Conservation (phyloP, 2,329 filamentous ascomycete species). For the Zasmidium cellare region DNA sequence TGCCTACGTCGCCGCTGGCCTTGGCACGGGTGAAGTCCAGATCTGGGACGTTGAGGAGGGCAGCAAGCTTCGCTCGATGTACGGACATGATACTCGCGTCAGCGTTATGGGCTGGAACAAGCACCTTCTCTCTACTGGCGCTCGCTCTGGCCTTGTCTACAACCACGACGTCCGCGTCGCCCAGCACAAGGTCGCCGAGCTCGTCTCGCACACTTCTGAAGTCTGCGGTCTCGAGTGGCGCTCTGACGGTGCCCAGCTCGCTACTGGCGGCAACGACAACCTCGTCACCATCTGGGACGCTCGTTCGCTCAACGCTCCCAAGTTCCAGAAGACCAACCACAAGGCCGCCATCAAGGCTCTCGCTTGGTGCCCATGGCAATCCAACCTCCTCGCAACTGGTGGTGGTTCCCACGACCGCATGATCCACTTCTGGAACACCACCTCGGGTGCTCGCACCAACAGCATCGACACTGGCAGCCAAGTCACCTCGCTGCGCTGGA, state of each 20-base stretch:
- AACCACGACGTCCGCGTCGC: conserved; percentile 98
- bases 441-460: conserved; percentile 95
- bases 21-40: conserved; percentile 94
- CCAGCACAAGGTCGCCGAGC: conserved; percentile 96
- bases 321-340: conserved; percentile 99
- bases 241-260: conserved; percentile 91
- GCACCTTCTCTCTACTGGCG: conserved; percentile 92
- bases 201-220: conserved; percentile 94
- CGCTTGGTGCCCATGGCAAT: conserved; percentile 98
- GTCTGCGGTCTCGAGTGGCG: conserved; percentile 98
- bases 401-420: conserved; percentile 95
- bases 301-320: conserved; percentile 85
- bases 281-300: conserved; percentile 99
- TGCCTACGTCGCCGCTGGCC: conserved; percentile 91
- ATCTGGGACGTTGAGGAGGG: conserved; percentile 98
- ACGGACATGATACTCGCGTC: conserved; percentile 93
- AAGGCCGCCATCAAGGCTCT: conserved; percentile 98
- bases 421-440: conserved; percentile 99
- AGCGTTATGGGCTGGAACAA: conserved; percentile 99
- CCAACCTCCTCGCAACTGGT: conserved; percentile 93
- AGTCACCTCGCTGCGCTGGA: conserved; percentile 95
- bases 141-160: conserved; percentile 90
- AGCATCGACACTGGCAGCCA: conserved; percentile 98
- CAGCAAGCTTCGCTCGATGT: conserved; percentile 96
- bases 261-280: conserved; percentile 98